Evolutionary conservation across 768 basidiomycete genomes (phyloP), one percentile per base, ranked within the genome.

Genomic region (Dioszegia crocea): DNA sequence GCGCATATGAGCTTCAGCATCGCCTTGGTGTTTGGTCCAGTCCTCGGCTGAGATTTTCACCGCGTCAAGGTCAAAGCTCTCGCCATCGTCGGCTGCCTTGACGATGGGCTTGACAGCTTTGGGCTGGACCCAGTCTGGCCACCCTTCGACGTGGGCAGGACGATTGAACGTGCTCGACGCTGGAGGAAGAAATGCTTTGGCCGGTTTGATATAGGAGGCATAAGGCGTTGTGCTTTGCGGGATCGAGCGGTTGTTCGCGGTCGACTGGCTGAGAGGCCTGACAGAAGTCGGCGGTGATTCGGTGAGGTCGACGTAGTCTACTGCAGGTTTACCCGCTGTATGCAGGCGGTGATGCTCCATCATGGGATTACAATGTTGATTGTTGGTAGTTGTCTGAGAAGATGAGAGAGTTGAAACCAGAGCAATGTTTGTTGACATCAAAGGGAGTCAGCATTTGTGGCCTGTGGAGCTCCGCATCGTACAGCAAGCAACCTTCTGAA

Each of bases 1-100:
- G 23, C 85, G 83, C 51, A 92, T 78, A 21, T 86, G 88, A 65
- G 85, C 85, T 67, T 91, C 88, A 0, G 89, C 85, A 21, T 91
- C 88, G 0, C 75, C 78, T n/a, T 72, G 39, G 29, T 59, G 31
- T 14, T 64, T 53, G 5, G 60, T 60, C 33, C 62, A 70, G 52
- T 77, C 76, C 17, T 59, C 68, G 1, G 65, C 63, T 1, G 61
- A 60, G 36, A 64, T 48, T 21, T 62, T 46, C 21, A 64, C 62
- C 1, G 61, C 57, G 16, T 65, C 56, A 17, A 77, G 62, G 45
- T 73, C 64, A 47, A 73, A 73, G 2, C 43, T 48, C 48, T 73
- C 71, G 21, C 56, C 24, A 2, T 55, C 51, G 9, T 66, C 63
- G 44, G n/a, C 17, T 27, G 49, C 27, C 14, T 19, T 27, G 14